Percentiles rank a stretch among this genome's conserved stretches.
Conservation (phyloP, 2,329 filamentous ascomycete genomes). For the Pseudogymnoascus sp. region DNA sequence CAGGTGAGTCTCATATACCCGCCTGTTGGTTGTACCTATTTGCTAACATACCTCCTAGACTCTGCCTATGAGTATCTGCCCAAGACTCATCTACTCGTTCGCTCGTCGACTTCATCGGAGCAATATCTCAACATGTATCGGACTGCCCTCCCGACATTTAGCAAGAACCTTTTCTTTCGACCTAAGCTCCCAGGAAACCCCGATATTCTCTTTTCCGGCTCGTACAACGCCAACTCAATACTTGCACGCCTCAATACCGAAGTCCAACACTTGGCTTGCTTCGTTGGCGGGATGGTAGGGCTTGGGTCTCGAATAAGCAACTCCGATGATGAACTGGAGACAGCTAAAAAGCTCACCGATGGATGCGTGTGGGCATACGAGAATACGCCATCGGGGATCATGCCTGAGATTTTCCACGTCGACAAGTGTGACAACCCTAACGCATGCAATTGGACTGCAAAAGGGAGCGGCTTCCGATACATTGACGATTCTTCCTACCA, state of each 20-base stretch:
- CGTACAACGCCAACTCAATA: constrained; percentile 14
- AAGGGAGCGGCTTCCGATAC: constrained; percentile 11
- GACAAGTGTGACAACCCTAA: constrained; percentile 19
- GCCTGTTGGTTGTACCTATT: constrained; percentile 9
- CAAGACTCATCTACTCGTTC: constrained; percentile 57
- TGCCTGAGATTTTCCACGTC: constrained; percentile 48
- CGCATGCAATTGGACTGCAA: constrained; percentile 20
- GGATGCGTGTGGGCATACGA: constrained; percentile 57
- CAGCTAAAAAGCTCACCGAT: constrained; percentile 49
- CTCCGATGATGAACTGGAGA: constrained; percentile 43
- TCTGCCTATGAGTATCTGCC: constrained; percentile 52
- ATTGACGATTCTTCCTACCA: constrained; percentile 33
- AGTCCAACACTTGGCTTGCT: constrained; percentile 62
- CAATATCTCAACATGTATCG: constrained; percentile 59
- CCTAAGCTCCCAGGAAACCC: constrained; percentile 54
- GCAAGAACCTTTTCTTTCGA: constrained; percentile 57
- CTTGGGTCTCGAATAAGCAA: constrained; percentile 56
- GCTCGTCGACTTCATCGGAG: constrained; percentile 42
- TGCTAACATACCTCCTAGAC: constrained; percentile 28
- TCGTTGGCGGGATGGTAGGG: constrained; percentile 61
- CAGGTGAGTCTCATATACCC: constrained; percentile 16
- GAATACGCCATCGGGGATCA: constrained; percentile 47
- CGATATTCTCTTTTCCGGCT: constrained; percentile 55
- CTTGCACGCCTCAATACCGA: constrained; percentile 27
- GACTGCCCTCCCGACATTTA: constrained; percentile 48